Conservation (phyloP, 2,329 filamentous ascomycete genomes). For the Penicillium sp. region DNA sequence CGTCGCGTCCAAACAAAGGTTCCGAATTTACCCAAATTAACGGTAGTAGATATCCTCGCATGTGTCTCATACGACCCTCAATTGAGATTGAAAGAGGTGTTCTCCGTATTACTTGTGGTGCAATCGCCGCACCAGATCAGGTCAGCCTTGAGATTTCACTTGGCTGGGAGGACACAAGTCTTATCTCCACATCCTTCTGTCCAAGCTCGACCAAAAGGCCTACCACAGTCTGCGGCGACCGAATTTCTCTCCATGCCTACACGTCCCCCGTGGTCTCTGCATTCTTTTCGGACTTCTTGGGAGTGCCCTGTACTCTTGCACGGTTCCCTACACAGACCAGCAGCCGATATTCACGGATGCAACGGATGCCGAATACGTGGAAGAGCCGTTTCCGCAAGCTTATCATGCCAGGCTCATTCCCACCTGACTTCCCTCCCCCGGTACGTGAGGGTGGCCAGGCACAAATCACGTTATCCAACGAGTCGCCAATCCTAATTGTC, state of each 20-base stretch:
- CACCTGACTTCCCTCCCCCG: conserved; percentile 44
- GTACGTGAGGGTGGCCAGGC: conserved; percentile 47
- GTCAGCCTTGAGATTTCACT: conserved; percentile 39
- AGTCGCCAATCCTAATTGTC: conserved; percentile 86
- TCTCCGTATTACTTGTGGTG: conserved; percentile 56
- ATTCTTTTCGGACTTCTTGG: conserved; percentile 76
- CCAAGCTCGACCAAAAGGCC: conserved; percentile 38
- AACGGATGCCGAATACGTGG: conserved; percentile 51
- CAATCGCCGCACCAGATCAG: conserved; percentile 32
- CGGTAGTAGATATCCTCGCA: conserved; percentile 55
- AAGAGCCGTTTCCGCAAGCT: conserved; percentile 22
- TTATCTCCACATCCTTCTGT: conserved; percentile 66
- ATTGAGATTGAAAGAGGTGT: conserved; percentile 69
- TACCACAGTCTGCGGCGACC: conserved; percentile 80
- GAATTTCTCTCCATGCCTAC: conserved; percentile 69
- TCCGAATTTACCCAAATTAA: not conserved
- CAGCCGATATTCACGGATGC: conserved; percentile 69
- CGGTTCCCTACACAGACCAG: conserved; percentile 72
- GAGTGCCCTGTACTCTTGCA: conserved; percentile 77
- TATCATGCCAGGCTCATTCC: conserved; percentile 55
- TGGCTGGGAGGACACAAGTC: conserved; percentile 30
- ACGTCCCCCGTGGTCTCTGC: conserved; percentile 60
- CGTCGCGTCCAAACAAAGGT: not conserved
- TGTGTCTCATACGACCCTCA: conserved; percentile 76
- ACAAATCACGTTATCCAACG: conserved; percentile 80